Percentiles rank a stretch among this genome's conserved stretches.
Conservation (phyloP, 2,329 filamentous ascomycete genomes). For the Grosmannia penicillata region DNA sequence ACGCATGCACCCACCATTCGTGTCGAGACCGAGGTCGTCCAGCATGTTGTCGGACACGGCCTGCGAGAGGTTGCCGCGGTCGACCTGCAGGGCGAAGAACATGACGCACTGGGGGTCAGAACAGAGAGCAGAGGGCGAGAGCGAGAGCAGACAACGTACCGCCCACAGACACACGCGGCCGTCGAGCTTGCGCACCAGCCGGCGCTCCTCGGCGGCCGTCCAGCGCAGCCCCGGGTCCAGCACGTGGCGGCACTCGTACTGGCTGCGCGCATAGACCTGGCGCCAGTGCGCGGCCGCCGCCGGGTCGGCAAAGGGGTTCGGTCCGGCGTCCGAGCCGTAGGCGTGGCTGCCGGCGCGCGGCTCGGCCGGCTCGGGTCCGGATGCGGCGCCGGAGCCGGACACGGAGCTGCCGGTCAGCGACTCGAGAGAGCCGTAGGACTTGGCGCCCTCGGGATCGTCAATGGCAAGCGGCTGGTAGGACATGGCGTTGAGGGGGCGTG, state of each 20-base stretch:
- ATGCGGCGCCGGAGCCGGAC: background rate
- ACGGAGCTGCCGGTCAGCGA: background rate
- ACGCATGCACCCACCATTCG: conserved; percentile 15
- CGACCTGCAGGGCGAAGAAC: conserved; percentile 21
- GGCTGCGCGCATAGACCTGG: background rate
- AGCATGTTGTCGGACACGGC: conserved; percentile 21
- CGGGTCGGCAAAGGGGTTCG: conserved; percentile 1
- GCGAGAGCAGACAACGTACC: background rate
- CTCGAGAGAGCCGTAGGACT: conserved; percentile 1
- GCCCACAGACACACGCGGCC: conserved; percentile 4
- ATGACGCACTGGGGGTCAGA: conserved; percentile 15
- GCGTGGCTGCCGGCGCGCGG: background rate
- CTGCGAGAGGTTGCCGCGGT: conserved; percentile 21
- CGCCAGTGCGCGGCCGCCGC: conserved; percentile 1
- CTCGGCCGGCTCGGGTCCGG: background rate
- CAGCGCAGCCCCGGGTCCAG: conserved; percentile 3
- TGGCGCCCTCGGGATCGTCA: conserved; percentile 1
- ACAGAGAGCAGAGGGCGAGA: background rate
- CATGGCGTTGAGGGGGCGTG: no score
- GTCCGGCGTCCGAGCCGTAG: background rate
- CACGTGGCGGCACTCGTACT: conserved; percentile 1
- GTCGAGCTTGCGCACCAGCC: conserved; percentile 6
- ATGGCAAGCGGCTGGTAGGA: background rate
- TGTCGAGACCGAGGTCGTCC: conserved; percentile 16
- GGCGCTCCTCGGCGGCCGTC: conserved; percentile 3